phyloP scores from a whole-genome alignment of 2,329 filamentous ascomycete species.

The Neonectria coccinea region DNA sequence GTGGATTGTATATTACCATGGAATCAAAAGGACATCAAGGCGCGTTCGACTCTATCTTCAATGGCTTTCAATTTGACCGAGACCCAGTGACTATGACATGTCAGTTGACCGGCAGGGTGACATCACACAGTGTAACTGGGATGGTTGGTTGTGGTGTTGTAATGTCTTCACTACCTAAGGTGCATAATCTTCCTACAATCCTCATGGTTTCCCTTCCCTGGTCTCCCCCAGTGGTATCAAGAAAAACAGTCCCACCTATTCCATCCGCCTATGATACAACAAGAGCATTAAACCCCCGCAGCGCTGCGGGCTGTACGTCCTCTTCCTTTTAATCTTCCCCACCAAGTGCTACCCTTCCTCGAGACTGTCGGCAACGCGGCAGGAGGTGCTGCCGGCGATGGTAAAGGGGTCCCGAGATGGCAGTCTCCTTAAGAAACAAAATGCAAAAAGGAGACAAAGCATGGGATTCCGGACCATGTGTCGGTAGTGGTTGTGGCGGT shows the following conservation, averaged over 20 bases:
- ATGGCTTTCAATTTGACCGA: background rate
- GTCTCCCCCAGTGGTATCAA: slow-evolving; percentile 25
- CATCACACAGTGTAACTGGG: background rate
- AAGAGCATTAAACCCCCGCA: slow-evolving; percentile 24
- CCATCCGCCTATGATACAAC: slow-evolving; percentile 36
- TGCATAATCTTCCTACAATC: slow-evolving; percentile 6
- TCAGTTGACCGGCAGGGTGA: background rate
- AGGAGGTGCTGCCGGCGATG: background rate
- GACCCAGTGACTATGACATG: background rate
- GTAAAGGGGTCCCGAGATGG: background rate
- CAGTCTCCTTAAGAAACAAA: background rate
- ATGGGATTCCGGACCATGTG: background rate
- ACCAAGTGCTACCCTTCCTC: background rate
- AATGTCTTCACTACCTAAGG: slow-evolving; percentile 7
- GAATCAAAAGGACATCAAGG: slow-evolving; percentile 26
- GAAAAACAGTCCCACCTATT: slow-evolving; percentile 23
- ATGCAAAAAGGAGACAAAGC: background rate
- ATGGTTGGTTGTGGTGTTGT: background rate
- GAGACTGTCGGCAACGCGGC: background rate
- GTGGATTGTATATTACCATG: slow-evolving; percentile 34
- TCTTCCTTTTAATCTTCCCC: slow-evolving; percentile 4
- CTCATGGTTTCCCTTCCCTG: slow-evolving; percentile 1
- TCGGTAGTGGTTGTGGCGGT: background rate
- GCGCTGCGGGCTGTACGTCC: background rate
- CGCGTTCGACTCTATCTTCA: slow-evolving; percentile 9